Evolutionary conservation across 306 rosid genomes (phyloP).

Genomic region (Ochetophila trinervis): DNA sequence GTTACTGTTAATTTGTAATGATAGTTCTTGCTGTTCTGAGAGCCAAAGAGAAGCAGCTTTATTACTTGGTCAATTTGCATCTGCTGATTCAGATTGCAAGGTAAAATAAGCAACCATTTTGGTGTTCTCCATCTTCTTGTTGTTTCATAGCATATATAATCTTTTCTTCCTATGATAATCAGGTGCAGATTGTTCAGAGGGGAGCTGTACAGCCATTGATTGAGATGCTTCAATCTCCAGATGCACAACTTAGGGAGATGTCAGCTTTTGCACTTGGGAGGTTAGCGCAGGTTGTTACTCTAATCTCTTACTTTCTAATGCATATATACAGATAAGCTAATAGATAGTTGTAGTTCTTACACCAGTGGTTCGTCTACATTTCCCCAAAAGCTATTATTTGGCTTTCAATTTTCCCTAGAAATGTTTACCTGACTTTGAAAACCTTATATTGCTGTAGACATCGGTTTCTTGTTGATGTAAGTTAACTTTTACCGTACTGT

Average conservation of each 20-base stretch:
- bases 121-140: not conserved
- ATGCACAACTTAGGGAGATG: slow-evolving; percentile 34
- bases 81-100: slow-evolving; percentile 67
- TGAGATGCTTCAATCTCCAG: slow-evolving; percentile 34
- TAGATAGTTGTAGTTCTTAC: not conserved
- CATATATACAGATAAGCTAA: not conserved
- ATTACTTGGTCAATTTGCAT: slow-evolving; percentile 75
- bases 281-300: slow-evolving; percentile 33
- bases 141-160: not conserved
- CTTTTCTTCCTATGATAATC: not conserved
- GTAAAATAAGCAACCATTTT: slow-evolving; percentile 23
- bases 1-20: slow-evolving; percentile 3
- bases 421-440: not conserved
- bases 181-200: slow-evolving; percentile 43
- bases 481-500: not conserved
- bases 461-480: not conserved
- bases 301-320: not conserved
- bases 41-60: slow-evolving; percentile 68
- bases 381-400: too few relatives aligned
- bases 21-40: slow-evolving; percentile 50
- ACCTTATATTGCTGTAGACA: not conserved
- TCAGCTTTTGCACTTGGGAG: slow-evolving; percentile 40
- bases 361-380: not conserved
- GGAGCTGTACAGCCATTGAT: slow-evolving; percentile 35
- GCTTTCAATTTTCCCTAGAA: too few relatives aligned